A percentile compares a stretch with the other conserved stretches of the same genome.
Evolutionary conservation across 169 alveolate genomes (phyloP).

Genomic region (Plasmodium malariae): DNA sequence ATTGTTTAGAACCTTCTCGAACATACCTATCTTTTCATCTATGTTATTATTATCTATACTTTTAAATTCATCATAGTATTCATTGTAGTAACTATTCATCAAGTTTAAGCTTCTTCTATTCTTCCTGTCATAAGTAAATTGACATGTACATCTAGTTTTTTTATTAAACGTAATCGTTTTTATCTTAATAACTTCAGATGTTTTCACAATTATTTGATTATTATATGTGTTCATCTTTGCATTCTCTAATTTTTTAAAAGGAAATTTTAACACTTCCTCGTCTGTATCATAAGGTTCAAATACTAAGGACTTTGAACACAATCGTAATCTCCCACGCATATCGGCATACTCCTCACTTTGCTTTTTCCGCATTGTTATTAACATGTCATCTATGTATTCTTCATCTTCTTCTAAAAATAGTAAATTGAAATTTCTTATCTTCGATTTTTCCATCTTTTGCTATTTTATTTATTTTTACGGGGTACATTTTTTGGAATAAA

Average conservation of each 20-base stretch:
- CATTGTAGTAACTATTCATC: conserved; percentile 26
- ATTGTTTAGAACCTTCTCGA: conserved; percentile 31
- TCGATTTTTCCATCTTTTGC: conserved; percentile 43
- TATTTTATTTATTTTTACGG: background rate
- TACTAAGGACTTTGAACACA: conserved; percentile 88
- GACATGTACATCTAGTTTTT: conserved; percentile 83
- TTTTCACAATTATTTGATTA: conserved; percentile 77
- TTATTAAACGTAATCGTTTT: conserved; percentile 82
- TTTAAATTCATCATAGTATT: conserved; percentile 26
- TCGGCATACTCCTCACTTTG: conserved; percentile 12
- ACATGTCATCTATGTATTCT: conserved; percentile 83
- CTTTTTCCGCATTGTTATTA: conserved; percentile 33
- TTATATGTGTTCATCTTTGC: conserved; percentile 12
- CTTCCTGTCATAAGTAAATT: conserved; percentile 73
- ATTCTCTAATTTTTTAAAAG: conserved; percentile 78
- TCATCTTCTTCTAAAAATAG: conserved; percentile 87
- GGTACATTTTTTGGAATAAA: too few species aligned
- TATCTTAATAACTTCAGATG: conserved; percentile 79
- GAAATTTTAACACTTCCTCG: conserved; percentile 82
- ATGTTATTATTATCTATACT: conserved; percentile 36
- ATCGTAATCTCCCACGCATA: conserved; percentile 85
- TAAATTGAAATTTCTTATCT: conserved; percentile 83
- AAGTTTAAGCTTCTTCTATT: background rate
- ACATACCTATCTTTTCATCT: conserved; percentile 27
- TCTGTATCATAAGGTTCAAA: conserved; percentile 88